A percentile compares a stretch with the other conserved stretches of the same genome.
Evolutionary conservation across 164 flowering plant genomes (phyloP).

Genomic region (Vitis rupestris): DNA sequence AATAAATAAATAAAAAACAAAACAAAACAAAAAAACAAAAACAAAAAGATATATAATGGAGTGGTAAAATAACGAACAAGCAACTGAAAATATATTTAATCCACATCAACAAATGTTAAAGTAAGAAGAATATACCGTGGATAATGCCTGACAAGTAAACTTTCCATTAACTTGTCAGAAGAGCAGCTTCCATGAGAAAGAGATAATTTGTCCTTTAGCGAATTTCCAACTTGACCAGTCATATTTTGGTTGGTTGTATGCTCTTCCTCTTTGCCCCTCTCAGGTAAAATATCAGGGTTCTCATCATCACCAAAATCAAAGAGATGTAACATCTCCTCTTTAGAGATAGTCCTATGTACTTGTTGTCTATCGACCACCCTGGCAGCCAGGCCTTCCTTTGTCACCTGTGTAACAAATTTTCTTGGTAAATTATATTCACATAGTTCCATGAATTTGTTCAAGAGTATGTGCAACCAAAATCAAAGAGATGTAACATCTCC

Average conservation of each 20-base stretch:
- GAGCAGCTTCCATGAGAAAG: slow-evolving; percentile 52
- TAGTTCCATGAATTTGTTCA: no score
- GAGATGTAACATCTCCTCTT: slow-evolving; percentile 91
- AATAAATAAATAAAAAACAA: no score
- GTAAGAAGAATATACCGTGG: slow-evolving; percentile 53
- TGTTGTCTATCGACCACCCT: slow-evolving; percentile 99
- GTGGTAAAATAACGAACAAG: neutral
- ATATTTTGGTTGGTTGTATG: slow-evolving; percentile 16
- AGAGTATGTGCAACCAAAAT: neutral
- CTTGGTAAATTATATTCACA: slow-evolving; percentile 3
- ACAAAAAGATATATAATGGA: neutral
- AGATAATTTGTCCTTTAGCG: slow-evolving; percentile 37
- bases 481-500: neutral
- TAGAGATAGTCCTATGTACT: slow-evolving; percentile 88
- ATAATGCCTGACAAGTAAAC: slow-evolving; percentile 61
- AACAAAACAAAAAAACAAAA: neutral
- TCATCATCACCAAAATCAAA: slow-evolving; percentile 98
- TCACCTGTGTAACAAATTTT: slow-evolving; percentile 52
- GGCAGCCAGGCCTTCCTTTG: slow-evolving; percentile 98
- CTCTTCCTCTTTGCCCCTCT: slow-evolving; percentile 30
- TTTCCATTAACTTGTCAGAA: slow-evolving; percentile 87
- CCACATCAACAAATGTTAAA: neutral
- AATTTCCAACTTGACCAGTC: slow-evolving; percentile 22
- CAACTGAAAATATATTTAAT: neutral
- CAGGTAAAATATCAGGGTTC: slow-evolving; percentile 37